phyloP scores from a whole-genome alignment of 768 basidiomycete genomes.

The Agrocybe chaxingu region DNA sequence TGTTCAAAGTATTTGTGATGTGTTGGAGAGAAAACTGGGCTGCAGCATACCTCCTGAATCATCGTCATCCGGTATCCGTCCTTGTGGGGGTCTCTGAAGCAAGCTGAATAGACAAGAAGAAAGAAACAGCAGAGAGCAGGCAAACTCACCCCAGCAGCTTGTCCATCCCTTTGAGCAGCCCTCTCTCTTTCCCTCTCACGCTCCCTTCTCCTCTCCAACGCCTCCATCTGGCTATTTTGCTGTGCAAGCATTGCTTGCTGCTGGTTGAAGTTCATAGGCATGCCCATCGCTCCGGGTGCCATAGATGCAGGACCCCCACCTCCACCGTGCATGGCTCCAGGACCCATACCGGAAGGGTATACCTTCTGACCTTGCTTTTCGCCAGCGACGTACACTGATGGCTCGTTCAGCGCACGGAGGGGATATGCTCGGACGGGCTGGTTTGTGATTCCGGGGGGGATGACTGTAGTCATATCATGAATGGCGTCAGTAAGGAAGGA shows the following conservation, averaged over 20 bases:
- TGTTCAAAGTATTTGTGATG: slow-evolving; percentile 13
- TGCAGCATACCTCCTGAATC: slow-evolving; percentile 57
- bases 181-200: slow-evolving; percentile 45
- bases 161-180: slow-evolving; percentile 40
- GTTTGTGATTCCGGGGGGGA: slow-evolving; percentile 53
- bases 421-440: slow-evolving; percentile 72
- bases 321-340: slow-evolving; percentile 25
- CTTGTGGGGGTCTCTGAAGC: slow-evolving; percentile 29
- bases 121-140: slow-evolving; percentile 1
- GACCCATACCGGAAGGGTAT: slow-evolving; percentile 29
- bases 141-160: slow-evolving; percentile 35
- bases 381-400: slow-evolving; percentile 66
- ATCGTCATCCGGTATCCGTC: slow-evolving; percentile 44
- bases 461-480: slow-evolving; percentile 37
- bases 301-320: slow-evolving; percentile 26
- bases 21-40: background rate
- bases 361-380: slow-evolving; percentile 74
- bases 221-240: slow-evolving; percentile 71
- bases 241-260: slow-evolving; percentile 70
- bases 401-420: slow-evolving; percentile 62
- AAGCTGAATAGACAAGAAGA: background rate
- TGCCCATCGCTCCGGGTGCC: slow-evolving; percentile 23
- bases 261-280: slow-evolving; percentile 34
- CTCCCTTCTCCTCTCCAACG: slow-evolving; percentile 62
- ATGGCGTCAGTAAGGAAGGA: background rate